phyloP scores from a whole-genome alignment of 768 basidiomycete species.

The Amanita polypyramis region DNA sequence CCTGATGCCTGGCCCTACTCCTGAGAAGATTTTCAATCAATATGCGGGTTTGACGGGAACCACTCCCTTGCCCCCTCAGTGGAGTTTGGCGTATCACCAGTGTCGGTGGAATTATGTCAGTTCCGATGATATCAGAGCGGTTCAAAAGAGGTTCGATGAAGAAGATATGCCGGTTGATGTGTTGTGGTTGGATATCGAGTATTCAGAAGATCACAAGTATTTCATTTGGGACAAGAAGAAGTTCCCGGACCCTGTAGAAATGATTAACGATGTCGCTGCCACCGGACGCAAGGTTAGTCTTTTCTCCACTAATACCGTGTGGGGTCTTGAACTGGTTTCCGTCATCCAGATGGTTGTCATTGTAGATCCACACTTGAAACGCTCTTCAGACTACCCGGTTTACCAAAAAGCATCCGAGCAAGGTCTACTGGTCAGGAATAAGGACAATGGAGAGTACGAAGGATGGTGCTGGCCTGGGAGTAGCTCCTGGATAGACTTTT shows the following conservation, averaged over 20 bases:
- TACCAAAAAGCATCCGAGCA: constrained; percentile 78
- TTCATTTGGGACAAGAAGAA: constrained; percentile 91
- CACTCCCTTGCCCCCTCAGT: constrained; percentile 80
- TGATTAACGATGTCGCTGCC: constrained; percentile 84
- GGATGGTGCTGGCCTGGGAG: constrained; percentile 99
- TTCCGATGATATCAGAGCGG: constrained; percentile 75
- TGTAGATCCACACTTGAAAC: constrained; percentile 93
- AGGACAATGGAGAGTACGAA: constrained; percentile 76
- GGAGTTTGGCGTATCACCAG: constrained; percentile 92
- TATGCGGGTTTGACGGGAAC: constrained; percentile 81
- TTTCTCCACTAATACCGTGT: background rate
- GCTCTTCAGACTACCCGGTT: constrained; percentile 64
- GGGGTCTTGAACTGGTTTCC: constrained; percentile 2
- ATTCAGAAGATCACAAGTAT: constrained; percentile 89
- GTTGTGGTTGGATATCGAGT: constrained; percentile 97
- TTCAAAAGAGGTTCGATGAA: constrained; percentile 85
- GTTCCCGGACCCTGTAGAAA: constrained; percentile 91
- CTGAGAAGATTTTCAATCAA: constrained; percentile 73
- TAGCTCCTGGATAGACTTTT: constrained; percentile 95
- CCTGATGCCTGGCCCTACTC: constrained; percentile 85
- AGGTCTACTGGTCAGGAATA: constrained; percentile 74
- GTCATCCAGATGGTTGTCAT: constrained; percentile 86
- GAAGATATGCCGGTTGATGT: constrained; percentile 94
- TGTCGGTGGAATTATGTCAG: constrained; percentile 98
- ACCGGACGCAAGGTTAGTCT: constrained; percentile 67